A percentile compares a stretch with the other conserved stretches of the same genome.
phyloP scores from a whole-genome alignment of 176 grass and related monocot species.

The Aegilops umbellulata region DNA sequence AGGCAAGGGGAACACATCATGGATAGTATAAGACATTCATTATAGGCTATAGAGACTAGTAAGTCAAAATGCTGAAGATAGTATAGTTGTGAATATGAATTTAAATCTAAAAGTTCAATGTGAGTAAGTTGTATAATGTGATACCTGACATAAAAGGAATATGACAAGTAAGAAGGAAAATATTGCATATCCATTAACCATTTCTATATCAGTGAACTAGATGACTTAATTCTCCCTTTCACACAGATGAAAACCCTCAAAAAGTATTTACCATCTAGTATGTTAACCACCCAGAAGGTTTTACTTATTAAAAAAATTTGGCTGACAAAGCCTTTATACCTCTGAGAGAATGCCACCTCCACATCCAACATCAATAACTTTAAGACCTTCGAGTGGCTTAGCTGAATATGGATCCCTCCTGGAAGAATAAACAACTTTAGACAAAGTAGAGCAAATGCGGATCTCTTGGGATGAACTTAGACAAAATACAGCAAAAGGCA shows the following conservation, averaged over 20 bases:
- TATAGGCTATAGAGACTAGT: neutral
- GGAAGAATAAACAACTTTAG: conserved; percentile 11
- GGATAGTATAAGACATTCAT: neutral
- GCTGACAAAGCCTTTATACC: conserved; percentile 35
- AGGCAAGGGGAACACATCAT: neutral
- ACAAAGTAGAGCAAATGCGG: conserved; percentile 31
- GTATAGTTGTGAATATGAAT: neutral
- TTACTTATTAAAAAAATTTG: neutral
- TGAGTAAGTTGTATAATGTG: neutral
- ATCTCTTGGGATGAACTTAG: conserved; percentile 38
- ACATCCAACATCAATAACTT: conserved; percentile 97
- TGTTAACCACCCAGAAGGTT: neutral
- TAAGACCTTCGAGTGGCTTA: conserved; percentile 87
- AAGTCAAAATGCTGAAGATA: conserved; percentile 1
- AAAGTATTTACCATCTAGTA: neutral
- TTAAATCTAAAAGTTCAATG: neutral
- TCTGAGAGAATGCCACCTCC: conserved; percentile 94
- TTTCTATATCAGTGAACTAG: neutral
- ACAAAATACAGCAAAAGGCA: neutral
- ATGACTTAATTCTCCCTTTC: neutral
- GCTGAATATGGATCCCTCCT: conserved; percentile 83
- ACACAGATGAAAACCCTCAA: neutral
- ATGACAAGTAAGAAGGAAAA: conserved; percentile 14
- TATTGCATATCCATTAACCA: neutral
- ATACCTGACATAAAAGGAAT: neutral